These are phyloP conservation scores for Atractiella rhizophila DNA, from an alignment of 768 basidiomycete species.

Conservation along the genomic window DNA sequence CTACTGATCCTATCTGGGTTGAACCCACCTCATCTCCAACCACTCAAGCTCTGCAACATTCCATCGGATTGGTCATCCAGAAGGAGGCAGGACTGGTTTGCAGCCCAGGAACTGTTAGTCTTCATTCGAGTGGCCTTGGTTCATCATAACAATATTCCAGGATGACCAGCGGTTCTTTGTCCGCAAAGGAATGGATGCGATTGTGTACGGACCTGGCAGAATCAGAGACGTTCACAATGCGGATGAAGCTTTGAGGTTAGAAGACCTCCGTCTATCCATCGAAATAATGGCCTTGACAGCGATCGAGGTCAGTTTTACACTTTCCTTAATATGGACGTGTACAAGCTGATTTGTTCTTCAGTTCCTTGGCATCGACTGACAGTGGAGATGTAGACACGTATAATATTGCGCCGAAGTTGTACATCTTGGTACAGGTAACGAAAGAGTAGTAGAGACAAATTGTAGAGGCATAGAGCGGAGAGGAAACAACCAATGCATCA, in stretches of 20 bases:
- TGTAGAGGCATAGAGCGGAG: too few species aligned
- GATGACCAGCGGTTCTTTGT: slow-evolving; percentile 4
- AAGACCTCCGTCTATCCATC: not conserved
- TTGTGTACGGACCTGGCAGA: slow-evolving; percentile 5
- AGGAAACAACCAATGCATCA: too few species aligned
- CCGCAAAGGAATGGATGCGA: slow-evolving; percentile 1
- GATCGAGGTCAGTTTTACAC: too few species aligned
- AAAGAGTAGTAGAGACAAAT: too few species aligned
- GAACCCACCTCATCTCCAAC: too few species aligned
- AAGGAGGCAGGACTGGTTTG: slow-evolving; percentile 5
- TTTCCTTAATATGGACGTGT: too few species aligned
- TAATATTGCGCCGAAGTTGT: too few species aligned
- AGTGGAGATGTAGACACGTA: too few species aligned
- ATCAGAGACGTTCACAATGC: not conserved
- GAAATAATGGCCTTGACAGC: slow-evolving; percentile 1
- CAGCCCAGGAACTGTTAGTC: slow-evolving; percentile 1
- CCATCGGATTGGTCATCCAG: slow-evolving; percentile 1
- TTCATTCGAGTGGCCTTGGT: not conserved
- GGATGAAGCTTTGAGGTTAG: slow-evolving; percentile 1
- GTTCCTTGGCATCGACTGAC: slow-evolving; percentile 4
- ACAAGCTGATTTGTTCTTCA: too few species aligned
- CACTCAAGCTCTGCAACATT: slow-evolving; percentile 1
- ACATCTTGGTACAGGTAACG: too few species aligned
- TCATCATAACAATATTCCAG: too few species aligned
- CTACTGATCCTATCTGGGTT: slow-evolving; percentile 9